Base-by-base conservation (phyloP, 2,329 filamentous ascomycete species). In the Huntiella savannae region DNA sequence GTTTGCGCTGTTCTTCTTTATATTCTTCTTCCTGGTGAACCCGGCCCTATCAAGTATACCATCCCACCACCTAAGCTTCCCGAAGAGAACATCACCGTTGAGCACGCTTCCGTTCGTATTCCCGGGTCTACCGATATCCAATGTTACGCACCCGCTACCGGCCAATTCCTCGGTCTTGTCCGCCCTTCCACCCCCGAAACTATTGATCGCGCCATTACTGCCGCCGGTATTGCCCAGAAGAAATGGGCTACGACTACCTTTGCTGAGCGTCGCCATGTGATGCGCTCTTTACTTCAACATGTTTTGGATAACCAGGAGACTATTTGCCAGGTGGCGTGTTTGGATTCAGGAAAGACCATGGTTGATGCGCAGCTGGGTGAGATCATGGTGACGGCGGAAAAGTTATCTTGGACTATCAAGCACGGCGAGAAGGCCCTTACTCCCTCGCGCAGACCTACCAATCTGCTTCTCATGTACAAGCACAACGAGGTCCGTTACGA, bases 271-370 rank as follows among this genome's bases (percentile, higher is more conserved):
- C 72, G 79, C 53, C 78, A 73, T 55, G 84, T 98, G 40, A 69
- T 98, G 52, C 76, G 77, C 50, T 84, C 84, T 5, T 68, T 98
- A 57, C 67, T 93, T 54, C 79, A 78, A 61, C 79, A 87, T 54
- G 71, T 98, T 7, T 71, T 98, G 49, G 82, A 92, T 53, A 81
- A 96, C 58, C 86, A 95, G 59, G 81, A 88, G 53, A 71, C 79
- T 19, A 92, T 98, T 54, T 87, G 85, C 55, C 73, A 75, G 12
- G 75, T 85, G 28, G 88, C 87, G 43, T 92, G 84, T 57, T 70
- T 94, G 33, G 91, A 98, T 63, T 92, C 84, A 37, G 91, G 91
- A 52, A 98, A 98, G 70, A 95, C 92, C 2, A 82, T 88, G 67
- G 77, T 96, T 35, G 91, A 98, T 63, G 91, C 88, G 1, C 79